These are phyloP conservation scores for Metschnikowia aberdeeniae DNA, from an alignment of 805 yeast species.

Conservation along the genomic window DNA sequence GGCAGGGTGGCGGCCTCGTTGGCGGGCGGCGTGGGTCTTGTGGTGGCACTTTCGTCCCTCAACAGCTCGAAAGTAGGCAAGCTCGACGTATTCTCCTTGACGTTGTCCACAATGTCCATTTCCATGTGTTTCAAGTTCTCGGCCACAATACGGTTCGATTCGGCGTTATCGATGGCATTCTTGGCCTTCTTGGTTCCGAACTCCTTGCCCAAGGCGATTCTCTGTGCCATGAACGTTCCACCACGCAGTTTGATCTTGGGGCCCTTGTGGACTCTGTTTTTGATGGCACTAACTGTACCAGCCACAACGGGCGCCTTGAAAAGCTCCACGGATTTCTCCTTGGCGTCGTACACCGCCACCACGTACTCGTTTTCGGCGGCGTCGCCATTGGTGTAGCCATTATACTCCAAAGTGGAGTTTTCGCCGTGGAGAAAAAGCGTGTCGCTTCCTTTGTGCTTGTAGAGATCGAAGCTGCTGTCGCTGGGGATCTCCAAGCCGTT, in stretches of 20 bases:
- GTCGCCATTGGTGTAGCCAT: slow-evolving; percentile 44
- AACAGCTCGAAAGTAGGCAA: slow-evolving; percentile 71
- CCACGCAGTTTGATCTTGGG: slow-evolving; percentile 61
- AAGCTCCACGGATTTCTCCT: slow-evolving; percentile 59
- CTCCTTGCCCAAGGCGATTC: slow-evolving; percentile 88
- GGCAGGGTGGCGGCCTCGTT: slow-evolving; percentile 76
- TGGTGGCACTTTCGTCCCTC: slow-evolving; percentile 51
- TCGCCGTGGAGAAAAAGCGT: slow-evolving; percentile 69
- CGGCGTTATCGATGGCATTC: slow-evolving; percentile 77
- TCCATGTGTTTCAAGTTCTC: slow-evolving; percentile 72
- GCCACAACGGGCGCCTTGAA: slow-evolving; percentile 59
- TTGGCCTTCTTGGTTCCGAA: slow-evolving; percentile 97
- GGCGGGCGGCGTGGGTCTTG: slow-evolving; percentile 80
- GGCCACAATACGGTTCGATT: slow-evolving; percentile 82
- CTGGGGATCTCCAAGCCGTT: slow-evolving; percentile 67
- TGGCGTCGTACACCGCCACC: slow-evolving; percentile 74
- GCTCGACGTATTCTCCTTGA: slow-evolving; percentile 61
- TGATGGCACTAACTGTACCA: slow-evolving; percentile 59
- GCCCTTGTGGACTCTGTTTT: slow-evolving; percentile 52
- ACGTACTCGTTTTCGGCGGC: slow-evolving; percentile 50
- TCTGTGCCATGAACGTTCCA: slow-evolving; percentile 50
- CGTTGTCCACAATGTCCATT: slow-evolving; percentile 76
- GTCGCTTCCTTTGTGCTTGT: slow-evolving; percentile 44
- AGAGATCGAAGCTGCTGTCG: slow-evolving; percentile 59
- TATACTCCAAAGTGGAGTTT: slow-evolving; percentile 65